Conservation (phyloP, 257 asterid species). For the Fraxinus excelsior region DNA sequence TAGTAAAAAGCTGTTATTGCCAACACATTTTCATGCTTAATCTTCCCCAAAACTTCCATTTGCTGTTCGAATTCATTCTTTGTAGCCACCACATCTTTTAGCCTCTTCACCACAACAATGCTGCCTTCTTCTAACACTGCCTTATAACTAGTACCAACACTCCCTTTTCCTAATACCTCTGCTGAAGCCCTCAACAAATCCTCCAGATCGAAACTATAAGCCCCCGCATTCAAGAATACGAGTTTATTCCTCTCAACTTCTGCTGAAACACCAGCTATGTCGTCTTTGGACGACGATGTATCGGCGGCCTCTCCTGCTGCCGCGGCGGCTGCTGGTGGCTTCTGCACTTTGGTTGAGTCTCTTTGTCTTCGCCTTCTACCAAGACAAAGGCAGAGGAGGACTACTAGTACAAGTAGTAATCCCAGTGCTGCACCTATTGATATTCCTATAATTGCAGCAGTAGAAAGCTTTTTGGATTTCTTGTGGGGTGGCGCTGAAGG, state of each 20-base stretch:
- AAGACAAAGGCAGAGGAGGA: constrained; percentile 43
- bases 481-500: constrained; percentile 34
- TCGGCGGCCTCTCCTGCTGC: constrained; percentile 66
- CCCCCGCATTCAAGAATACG: constrained; percentile 62
- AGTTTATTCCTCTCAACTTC: constrained; percentile 74
- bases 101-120: constrained; percentile 77
- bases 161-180: constrained; percentile 80
- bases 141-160: constrained; percentile 79
- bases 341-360: constrained; percentile 35
- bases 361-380: constrained; percentile 32
- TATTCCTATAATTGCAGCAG: constrained; percentile 74
- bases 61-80: constrained; percentile 74
- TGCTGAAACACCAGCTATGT: constrained; percentile 57
- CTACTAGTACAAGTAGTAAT: constrained; percentile 44
- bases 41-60: constrained; percentile 58
- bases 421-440: constrained; percentile 51
- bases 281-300: constrained; percentile 78
- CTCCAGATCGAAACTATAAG: constrained; percentile 69
- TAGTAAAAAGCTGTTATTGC: constrained; percentile 74
- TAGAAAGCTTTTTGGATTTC: constrained; percentile 51
- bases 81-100: constrained; percentile 61
- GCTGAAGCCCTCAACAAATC: constrained; percentile 84
- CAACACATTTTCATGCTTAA: constrained; percentile 62
- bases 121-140: constrained; percentile 89
- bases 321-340: constrained; percentile 43